A percentile compares a stretch with the other conserved stretches of the same genome.
These are phyloP conservation scores for Claviceps citrina DNA, from an alignment of 2,329 filamentous ascomycete species.

Conservation along the genomic window DNA sequence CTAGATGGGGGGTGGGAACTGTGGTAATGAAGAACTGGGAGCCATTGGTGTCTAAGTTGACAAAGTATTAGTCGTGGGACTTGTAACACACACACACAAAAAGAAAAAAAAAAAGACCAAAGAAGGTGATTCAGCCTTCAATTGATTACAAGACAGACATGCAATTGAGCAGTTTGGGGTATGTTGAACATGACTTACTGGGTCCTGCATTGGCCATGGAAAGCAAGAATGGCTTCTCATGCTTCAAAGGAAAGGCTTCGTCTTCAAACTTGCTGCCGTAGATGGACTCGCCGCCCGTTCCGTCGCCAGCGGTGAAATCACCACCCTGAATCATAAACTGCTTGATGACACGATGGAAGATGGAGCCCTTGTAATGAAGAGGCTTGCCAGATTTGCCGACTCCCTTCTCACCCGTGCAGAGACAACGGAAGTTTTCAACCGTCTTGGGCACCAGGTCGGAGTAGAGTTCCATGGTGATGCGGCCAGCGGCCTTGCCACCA, in stretches of 20 bases:
- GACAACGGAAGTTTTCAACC: conserved; percentile 84
- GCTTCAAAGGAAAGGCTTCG: conserved; percentile 86
- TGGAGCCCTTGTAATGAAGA: conserved; percentile 82
- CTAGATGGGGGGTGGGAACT: conserved; percentile 82
- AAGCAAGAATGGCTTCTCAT: conserved; percentile 82
- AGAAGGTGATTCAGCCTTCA: too few relatives aligned
- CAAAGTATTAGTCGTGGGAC: not conserved
- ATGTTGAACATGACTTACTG: conserved; percentile 34
- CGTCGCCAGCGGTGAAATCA: conserved; percentile 89
- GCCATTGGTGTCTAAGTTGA: conserved; percentile 63
- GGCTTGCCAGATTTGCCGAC: conserved; percentile 65
- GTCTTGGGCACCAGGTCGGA: conserved; percentile 75
- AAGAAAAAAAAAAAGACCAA: too few relatives aligned
- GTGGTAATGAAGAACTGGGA: conserved; percentile 98
- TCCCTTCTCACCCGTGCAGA: conserved; percentile 93
- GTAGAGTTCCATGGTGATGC: conserved; percentile 76
- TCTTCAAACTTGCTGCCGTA: conserved; percentile 96
- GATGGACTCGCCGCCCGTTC: conserved; percentile 91
- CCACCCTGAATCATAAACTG: conserved; percentile 92
- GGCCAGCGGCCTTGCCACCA: conserved; percentile 55
- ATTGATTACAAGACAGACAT: too few relatives aligned
- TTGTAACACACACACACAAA: too few relatives aligned
- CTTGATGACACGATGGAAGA: conserved; percentile 95
- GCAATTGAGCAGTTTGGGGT: not conserved
- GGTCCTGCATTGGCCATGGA: conserved; percentile 97